Base-by-base conservation (phyloP, 768 basidiomycete genomes). In the Royoungia palumana region DNA sequence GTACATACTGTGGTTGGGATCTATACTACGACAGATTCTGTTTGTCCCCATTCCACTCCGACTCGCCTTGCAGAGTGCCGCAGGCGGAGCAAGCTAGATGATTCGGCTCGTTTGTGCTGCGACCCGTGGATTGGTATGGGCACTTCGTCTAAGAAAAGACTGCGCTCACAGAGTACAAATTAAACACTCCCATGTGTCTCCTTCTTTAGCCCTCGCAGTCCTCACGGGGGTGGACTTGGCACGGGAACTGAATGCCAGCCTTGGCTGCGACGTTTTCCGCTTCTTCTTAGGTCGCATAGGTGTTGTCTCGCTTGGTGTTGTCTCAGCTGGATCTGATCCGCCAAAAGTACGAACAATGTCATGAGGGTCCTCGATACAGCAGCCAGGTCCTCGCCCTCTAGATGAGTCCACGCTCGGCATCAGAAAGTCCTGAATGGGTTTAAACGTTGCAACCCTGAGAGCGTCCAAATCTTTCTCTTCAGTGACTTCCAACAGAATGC, bases 21-120 rank as follows among this genome's bases (percentile, higher is more conserved):
- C 5, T 27, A 34, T 25, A 24, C 28, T 34, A 54, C 46, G 30
- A 25, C 17, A 11, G 13, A n/a, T 10, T 12, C 39, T 19, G 30
- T 9, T 16, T 21, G 12, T 36, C 39, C 30, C 25, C 44, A 2
- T 36, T 42, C 64, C 61, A 66, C 25, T 30, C 41, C 22, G 57
- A 55, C 25, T 77, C 74, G 22, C 80, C 78, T 46, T 73, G 70
- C 43, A 76, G 73, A 10, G 80, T 82, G 4, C 70, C 70, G 60
- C 86, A 88, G 1, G 74, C 83, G 34, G 79, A 75, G 59, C 86
- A 88, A 9, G 78, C 79, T 9, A 84, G 72, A 62, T 83, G 78
- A 16, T 59, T 64, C 10, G 70, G 62, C 28, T 78, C 60, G 53
- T 87, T 87, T 44, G 72, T 55, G 37, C 83, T 85, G 50, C n/a